Base-by-base conservation (phyloP, 1,284 basidiomycete genomes). In the Gymnopus androsaceus region DNA sequence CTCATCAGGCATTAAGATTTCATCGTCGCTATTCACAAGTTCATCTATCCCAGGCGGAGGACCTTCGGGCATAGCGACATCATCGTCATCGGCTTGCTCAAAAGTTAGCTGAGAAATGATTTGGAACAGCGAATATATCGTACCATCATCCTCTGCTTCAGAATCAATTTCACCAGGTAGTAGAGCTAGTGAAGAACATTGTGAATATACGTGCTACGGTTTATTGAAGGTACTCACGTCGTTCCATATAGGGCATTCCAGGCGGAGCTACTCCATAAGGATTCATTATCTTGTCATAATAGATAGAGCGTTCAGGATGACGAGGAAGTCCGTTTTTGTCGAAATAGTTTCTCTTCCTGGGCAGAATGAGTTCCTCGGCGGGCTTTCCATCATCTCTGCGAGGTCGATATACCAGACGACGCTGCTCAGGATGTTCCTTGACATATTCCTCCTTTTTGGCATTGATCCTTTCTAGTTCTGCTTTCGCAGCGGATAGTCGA, bases 181-280 rank as follows among this genome's bases (percentile, higher is more conserved):
- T 4, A 85, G 71, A 38, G 85, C 87, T 90, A 63, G 19, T 44
- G 46, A 56, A 54, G 14, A 27, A 47, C 21, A 49, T 31, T 59
- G 42, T 6, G 42, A 57, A 51, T 42, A 30, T 34, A 4, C 46
- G 28, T 6, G n/a, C 41, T 27, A 41, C 49, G 36, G n/a, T 30
- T 4, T 45, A 37, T 31, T 40, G 45, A 38, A 27, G 25, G 34
- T 45, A 78, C 88, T 72, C 64, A 94, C 91, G 80, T 74, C 88
- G 79, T 68, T 98, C 94, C 48, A 84, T 74, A 70, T 98, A 98
- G 8, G 92, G 94, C 94, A 97, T 93, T 7, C 95, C 95, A 8
- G 95, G 95, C 19, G 95, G 95, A 19, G 95, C 87, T n/a, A 94
- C 92, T 25, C 95, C 95, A 68, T 82, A 95, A 6, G 94, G 94